Evolutionary conservation across 371 early-diverging fungal species (phyloP).

Genomic region (Sporodiniella umbellata): DNA sequence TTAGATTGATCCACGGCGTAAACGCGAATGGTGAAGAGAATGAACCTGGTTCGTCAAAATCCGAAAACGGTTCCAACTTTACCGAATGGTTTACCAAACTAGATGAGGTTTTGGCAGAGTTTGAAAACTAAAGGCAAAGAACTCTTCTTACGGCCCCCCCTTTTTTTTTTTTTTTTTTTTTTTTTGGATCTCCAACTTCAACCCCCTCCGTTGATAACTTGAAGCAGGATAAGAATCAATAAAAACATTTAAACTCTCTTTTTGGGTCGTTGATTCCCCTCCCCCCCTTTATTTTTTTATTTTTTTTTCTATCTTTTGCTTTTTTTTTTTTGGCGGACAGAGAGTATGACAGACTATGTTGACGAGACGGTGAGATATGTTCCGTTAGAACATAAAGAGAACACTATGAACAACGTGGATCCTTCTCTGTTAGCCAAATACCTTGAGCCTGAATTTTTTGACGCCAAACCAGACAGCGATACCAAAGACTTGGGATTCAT

Average conservation of each 20-base stretch:
- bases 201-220: no score
- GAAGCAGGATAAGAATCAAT: no score
- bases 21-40: constrained; percentile 26
- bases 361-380: constrained; percentile 17
- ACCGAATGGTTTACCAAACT: constrained; percentile 45
- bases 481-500: constrained; percentile 20
- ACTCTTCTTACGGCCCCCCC: neutral
- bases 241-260: no score
- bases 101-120: constrained; percentile 44
- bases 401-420: constrained; percentile 33
- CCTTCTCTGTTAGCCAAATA: constrained; percentile 16
- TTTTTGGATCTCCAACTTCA: no score
- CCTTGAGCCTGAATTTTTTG: constrained; percentile 33
- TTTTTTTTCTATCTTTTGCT: neutral
- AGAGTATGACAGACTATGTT: constrained; percentile 6
- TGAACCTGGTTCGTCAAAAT: constrained; percentile 2
- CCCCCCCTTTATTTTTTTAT: neutral
- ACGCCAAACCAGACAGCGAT: constrained; percentile 20
- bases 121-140: constrained; percentile 23
- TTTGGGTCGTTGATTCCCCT: no score
- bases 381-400: constrained; percentile 11
- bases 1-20: constrained; percentile 41
- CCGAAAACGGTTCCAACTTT: constrained; percentile 20
- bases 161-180: neutral
- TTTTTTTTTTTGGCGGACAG: neutral